Evolutionary conservation across 805 yeast species (phyloP), one percentile per base, ranked within the genome.

Genomic region (Hemisphaericaspora nanyangensis): DNA sequence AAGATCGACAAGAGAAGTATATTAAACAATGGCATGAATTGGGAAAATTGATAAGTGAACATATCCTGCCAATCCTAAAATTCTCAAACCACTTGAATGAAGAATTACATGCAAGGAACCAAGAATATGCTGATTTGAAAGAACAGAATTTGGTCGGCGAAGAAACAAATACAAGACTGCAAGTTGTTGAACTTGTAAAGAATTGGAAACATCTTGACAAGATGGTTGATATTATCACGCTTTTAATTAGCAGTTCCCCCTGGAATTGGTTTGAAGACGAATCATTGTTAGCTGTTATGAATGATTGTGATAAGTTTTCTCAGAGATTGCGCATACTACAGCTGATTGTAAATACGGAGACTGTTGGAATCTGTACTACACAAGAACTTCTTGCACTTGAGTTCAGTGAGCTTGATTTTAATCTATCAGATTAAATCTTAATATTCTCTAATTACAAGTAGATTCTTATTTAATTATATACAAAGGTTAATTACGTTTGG

Each of bases 201-300:
- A 40, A 45, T 39, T 52, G 61, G 61, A 37, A 42, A 39, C 42
- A 47, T 34, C 28, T 51, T 15, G 33, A 52, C 11, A 47, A 52
- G 32, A 25, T 59, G 7, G 48, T 62, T 38, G 63, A 58, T 12
- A 50, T 68, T 18, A 42, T 68, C 16, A 68, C 67, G 1, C 47
- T 52, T 19, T 48, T 65, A n/a, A 50, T 66, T 6, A 47, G 56
- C 22, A 56, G 63, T 35, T 51, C 60, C 20, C 66, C 71, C 2
- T 40, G 57, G 4, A 58, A 65, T 45, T 68, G 73, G 73, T 61
- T 53, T 42, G 48, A 53, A 13, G 66, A 66, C 39, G 48, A 52
- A 25, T 38, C 50, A 6, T 49, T 65, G 25, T 43, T 46, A 20
- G 49, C 46, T 2, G 52, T 65, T 2, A 54, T 67, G 17, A 40